These are phyloP conservation scores for Hypoxylon perforatum DNA, from an alignment of 495 filamentous ascomycete genomes.

Conservation along the genomic window DNA sequence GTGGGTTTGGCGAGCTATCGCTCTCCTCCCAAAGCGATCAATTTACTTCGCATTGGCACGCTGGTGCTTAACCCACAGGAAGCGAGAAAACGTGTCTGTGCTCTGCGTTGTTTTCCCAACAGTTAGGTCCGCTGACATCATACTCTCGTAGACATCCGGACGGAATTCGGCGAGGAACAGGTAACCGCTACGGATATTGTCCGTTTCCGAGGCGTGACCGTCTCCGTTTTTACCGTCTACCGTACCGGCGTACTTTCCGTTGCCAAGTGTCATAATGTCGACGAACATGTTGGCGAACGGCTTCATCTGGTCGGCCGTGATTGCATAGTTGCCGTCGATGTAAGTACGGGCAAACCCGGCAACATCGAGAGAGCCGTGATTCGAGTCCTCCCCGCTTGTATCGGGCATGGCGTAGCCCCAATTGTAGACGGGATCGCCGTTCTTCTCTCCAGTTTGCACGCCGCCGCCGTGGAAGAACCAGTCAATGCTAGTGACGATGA, in stretches of 20 bases:
- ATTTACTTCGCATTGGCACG: slow-evolving; percentile 20
- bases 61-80: slow-evolving; percentile 36
- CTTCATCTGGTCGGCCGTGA: slow-evolving; percentile 36
- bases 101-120: slow-evolving; percentile 19
- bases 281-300: slow-evolving; percentile 34
- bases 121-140: slow-evolving; percentile 27
- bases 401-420: slow-evolving; percentile 34
- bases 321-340: slow-evolving; percentile 29
- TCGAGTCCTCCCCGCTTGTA: slow-evolving; percentile 27
- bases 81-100: slow-evolving; percentile 29
- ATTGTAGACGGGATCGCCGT: slow-evolving; percentile 27
- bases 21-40: background rate
- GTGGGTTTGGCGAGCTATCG: background rate
- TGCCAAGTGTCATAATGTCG: slow-evolving; percentile 32
- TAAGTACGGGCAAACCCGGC: slow-evolving; percentile 27
- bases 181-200: slow-evolving; percentile 20
- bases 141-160: slow-evolving; percentile 25
- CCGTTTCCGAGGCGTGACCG: slow-evolving; percentile 15
- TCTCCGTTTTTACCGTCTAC: slow-evolving; percentile 12
- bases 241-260: slow-evolving; percentile 23
- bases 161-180: slow-evolving; percentile 29
- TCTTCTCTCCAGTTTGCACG: slow-evolving; percentile 14
- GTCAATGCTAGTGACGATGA: slow-evolving; percentile 29
- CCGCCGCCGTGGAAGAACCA: slow-evolving; percentile 40
- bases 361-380: slow-evolving; percentile 29